These are phyloP conservation scores for Stagonosporopsis vannaccii DNA, from an alignment of 2,329 filamentous ascomycete species.

Conservation along the genomic window DNA sequence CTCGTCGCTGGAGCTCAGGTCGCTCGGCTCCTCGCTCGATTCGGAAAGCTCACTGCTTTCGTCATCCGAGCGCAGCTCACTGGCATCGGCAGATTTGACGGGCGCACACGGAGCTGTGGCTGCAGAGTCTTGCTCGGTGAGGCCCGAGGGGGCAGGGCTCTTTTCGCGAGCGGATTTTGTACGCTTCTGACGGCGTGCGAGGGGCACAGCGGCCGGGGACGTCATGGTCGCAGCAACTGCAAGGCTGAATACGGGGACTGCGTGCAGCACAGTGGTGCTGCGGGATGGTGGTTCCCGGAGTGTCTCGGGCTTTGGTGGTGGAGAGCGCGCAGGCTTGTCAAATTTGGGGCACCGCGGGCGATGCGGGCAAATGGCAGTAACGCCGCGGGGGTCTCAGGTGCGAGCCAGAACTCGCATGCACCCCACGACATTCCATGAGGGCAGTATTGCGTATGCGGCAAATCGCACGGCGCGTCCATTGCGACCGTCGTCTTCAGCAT, in stretches of 20 bases:
- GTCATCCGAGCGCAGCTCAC: conserved; percentile 31
- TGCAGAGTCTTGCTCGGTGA: conserved; percentile 25
- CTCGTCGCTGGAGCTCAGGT: conserved; percentile 42
- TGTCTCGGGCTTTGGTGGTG: conserved; percentile 19
- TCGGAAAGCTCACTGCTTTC: conserved; percentile 43
- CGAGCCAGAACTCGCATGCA: conserved; percentile 15
- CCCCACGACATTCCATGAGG: conserved; percentile 13
- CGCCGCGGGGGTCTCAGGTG: conserved; percentile 19
- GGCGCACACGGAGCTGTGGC: conserved; percentile 27
- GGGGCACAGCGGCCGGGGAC: conserved; percentile 10
- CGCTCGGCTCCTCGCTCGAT: conserved; percentile 50
- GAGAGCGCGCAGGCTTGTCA: conserved; percentile 15
- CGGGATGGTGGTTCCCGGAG: conserved; percentile 14
- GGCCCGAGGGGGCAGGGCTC: conserved; percentile 31
- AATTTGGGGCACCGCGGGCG: conserved; percentile 12
- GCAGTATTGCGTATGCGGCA: neutral
- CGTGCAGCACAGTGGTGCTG: conserved; percentile 14
- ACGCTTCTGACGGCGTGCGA: conserved; percentile 34
- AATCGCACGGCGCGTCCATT: neutral
- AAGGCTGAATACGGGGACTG: neutral
- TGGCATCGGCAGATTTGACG: conserved; percentile 26
- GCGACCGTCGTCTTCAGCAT: neutral
- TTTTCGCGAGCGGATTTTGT: conserved; percentile 30
- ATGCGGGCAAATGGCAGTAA: conserved; percentile 8
- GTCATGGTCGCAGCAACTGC: conserved; percentile 22